phyloP scores from a whole-genome alignment of 768 basidiomycete species.

The Piloderma croceum region DNA sequence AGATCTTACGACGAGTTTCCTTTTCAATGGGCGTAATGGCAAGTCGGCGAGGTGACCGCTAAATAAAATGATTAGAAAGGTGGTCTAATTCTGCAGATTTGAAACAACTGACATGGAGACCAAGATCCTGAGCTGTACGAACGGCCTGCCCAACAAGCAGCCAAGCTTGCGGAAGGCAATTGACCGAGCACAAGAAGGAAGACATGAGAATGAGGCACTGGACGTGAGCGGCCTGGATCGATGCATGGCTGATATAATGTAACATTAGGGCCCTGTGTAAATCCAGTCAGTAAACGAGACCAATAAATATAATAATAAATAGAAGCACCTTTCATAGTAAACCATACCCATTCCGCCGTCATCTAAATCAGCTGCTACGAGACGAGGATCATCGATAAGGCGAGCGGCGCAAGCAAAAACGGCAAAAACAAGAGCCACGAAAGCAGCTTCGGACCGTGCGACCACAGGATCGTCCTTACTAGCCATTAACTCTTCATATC shows the following conservation, averaged over 20 bases:
- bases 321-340: constrained; percentile 83
- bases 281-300: constrained; percentile 3
- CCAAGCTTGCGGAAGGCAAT: constrained; percentile 93
- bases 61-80: constrained; percentile 54
- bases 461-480: constrained; percentile 47
- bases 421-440: constrained; percentile 80
- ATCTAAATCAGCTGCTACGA: constrained; percentile 54
- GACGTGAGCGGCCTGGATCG: constrained; percentile 79
- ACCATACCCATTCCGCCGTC: constrained; percentile 88
- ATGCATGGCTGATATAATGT: constrained; percentile 88
- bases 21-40: constrained; percentile 70
- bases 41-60: constrained; percentile 82
- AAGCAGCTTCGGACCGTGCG: constrained; percentile 61
- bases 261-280: constrained; percentile 71
- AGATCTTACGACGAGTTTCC: constrained; percentile 84
- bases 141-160: constrained; percentile 87
- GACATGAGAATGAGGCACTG: constrained; percentile 88
- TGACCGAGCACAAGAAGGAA: constrained; percentile 87
- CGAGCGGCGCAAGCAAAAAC: constrained; percentile 85
- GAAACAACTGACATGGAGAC: constrained; percentile 69
- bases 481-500: constrained; percentile 73
- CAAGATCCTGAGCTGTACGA: constrained; percentile 84
- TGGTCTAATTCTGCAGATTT: constrained; percentile 88
- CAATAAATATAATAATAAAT: constrained; percentile 4
- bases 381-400: constrained; percentile 67